Conservation (phyloP, 331 rosid genomes). For the Phaseolus coccineus region DNA sequence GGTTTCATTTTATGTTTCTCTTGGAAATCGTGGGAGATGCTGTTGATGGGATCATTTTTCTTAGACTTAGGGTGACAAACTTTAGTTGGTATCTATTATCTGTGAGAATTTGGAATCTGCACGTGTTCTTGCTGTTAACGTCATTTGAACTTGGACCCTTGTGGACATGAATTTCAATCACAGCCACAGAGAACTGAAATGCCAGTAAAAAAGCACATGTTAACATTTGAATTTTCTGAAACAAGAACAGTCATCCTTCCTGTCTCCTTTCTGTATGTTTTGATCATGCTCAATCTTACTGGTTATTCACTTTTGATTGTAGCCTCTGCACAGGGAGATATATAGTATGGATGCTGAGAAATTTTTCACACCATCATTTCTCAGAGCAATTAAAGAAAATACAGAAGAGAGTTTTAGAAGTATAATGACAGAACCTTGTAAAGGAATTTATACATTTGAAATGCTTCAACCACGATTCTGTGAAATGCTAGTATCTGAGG, state of each 20-base stretch:
- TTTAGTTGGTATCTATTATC: slow-evolving; percentile 25
- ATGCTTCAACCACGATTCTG: slow-evolving; percentile 91
- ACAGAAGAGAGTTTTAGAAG: slow-evolving; percentile 76
- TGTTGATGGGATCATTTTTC: slow-evolving; percentile 14
- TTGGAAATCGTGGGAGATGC: slow-evolving; percentile 35
- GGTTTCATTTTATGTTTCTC: slow-evolving; percentile 40
- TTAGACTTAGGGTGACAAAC: slow-evolving; percentile 13
- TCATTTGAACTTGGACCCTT: not conserved
- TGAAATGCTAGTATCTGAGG: slow-evolving; percentile 83
- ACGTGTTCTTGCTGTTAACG: not conserved
- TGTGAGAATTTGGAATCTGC: slow-evolving; percentile 22
- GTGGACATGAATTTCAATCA: not conserved
- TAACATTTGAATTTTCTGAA: slow-evolving; percentile 29
- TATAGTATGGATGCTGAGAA: slow-evolving; percentile 68
- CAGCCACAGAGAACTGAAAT: not conserved
- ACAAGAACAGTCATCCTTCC: slow-evolving; percentile 22
- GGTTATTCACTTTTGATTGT: slow-evolving; percentile 46
- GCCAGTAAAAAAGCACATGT: slow-evolving; percentile 12
- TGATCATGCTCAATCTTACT: slow-evolving; percentile 33
- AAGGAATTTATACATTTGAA: slow-evolving; percentile 81
- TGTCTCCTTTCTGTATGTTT: slow-evolving; percentile 28
- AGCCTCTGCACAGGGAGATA: slow-evolving; percentile 80
- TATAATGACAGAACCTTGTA: slow-evolving; percentile 63
- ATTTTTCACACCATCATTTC: slow-evolving; percentile 88
- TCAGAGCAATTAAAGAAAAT: slow-evolving; percentile 73